Base-by-base conservation (phyloP, 768 basidiomycete species). In the Termitomyces titanicus region DNA sequence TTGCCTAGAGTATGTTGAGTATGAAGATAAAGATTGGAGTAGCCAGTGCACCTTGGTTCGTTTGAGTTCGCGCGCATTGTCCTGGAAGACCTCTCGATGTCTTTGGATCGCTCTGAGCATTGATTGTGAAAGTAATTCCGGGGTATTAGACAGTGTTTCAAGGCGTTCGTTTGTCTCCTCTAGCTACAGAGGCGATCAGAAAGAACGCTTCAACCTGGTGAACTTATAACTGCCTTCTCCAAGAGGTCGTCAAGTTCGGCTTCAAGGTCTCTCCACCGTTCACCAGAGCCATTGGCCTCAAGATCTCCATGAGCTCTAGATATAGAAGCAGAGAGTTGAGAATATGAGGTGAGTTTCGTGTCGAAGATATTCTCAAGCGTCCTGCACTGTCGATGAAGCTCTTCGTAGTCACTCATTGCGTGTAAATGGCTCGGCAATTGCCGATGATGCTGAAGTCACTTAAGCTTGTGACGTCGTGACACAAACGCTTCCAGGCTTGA, bases 321-420 rank as follows among this genome's bases (percentile, higher is more conserved):
- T 58, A 88, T 78, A 29, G 77, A 78, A 4, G 88, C 82, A 8
- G 90, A 93, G 39, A 97, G 77, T 62, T 92, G 90, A 18, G 92
- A 84, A 71, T 98, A 98, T 10, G 92, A 79, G 0, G 92, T 92
- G 29, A 99, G 79, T 69, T 97, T 96, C 31, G 89, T 75, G 66
- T 97, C 93, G 59, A 98, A 89, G 22, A 93, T 80, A 44, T 93
- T 92, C 68, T 98, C 96, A 25, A 98, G 84, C 5, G 94, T 94
- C 64, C 95, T 80, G 72, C 92, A 92, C 70, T 96, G 94, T 51
- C 94, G 77, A 64, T 97, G 90, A 31, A 98, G 79, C 53, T 88
- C 82, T 63, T 98, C 96, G 74, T 94, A 95, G 61, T 76, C 84
- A 55, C 86, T 78, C 89, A 91, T 92, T 48, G 47, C 39, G 54